Base-by-base conservation (phyloP, 768 basidiomycete species). In the Trametes cingulata region DNA sequence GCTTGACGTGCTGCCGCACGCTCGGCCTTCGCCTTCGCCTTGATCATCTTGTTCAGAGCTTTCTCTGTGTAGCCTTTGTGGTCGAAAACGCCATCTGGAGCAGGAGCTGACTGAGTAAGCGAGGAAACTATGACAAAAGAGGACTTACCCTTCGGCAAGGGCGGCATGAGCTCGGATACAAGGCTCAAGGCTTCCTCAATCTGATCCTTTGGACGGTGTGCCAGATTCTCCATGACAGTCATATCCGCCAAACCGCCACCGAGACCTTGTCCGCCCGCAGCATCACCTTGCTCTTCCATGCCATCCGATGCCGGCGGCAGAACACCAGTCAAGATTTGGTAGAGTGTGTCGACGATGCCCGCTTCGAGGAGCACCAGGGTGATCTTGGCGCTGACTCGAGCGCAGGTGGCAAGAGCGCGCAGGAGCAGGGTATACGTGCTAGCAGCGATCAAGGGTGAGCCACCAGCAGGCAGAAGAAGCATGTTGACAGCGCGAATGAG, bases 151-250 rank as follows among this genome's bases (percentile, higher is more conserved):
- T 91, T 94, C 0, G 95, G 92, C 39, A 95, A 74, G 9, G 97
- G 93, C 0, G 97, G 97, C 74, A 99, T 83, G 14, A 99, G 76
- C 71, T 99, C 97, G 22, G 91, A 90, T 35, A 96, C 79, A 39
- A 98, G 81, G 62, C 88, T 88, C 37, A 99, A 77, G 0, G 92
- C 87, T 74, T 99, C 97, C 74, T 98, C 95, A 6, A 98, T 85
- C 72, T 98, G 95, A 60, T 99, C 97, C 75, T 98, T 98, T 4
- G 97, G 91, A 27, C 95, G 82, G 73, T 98, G 95, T 0, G 94
- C 94, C 45, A 99, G 77, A 72, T 96, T 98, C 75, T 98, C 93
- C 87, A 98, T 93, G 25, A 99, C 93, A 7, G 93, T 90, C 93
- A 98, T 95, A 71, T 98, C 95, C 17, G 93, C 94, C 4, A 95